Evolutionary conservation across 2,329 filamentous ascomycete species (phyloP).

Genomic region (Monosporascus sp.): DNA sequence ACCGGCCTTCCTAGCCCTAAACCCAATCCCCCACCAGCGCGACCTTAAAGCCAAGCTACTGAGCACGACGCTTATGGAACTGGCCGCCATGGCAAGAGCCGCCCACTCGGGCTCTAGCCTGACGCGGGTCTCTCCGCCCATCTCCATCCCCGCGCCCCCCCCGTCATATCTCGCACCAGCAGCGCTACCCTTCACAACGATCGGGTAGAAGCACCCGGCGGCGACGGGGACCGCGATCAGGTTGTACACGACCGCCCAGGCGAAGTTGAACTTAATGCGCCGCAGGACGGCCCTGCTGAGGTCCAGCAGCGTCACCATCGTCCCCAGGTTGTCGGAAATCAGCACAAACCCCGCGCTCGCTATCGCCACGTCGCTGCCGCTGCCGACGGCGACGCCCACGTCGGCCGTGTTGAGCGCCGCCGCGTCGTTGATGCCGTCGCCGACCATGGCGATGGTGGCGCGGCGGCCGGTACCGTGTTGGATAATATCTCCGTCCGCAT

Average conservation of each 20-base stretch:
- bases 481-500: background rate
- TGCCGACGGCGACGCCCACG: slow-evolving; percentile 78
- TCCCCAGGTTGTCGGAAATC: slow-evolving; percentile 63
- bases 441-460: slow-evolving; percentile 71
- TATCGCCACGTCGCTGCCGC: slow-evolving; percentile 79
- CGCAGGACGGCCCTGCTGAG: slow-evolving; percentile 69
- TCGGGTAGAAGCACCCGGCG: slow-evolving; percentile 68
- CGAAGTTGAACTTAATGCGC: slow-evolving; percentile 79
- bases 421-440: slow-evolving; percentile 85
- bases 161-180: background rate
- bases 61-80: slow-evolving; percentile 80
- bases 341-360: slow-evolving; percentile 78
- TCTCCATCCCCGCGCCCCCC: too few species aligned
- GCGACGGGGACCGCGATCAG: slow-evolving; percentile 71
- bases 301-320: slow-evolving; percentile 67
- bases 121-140: slow-evolving; percentile 40
- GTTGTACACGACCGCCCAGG: slow-evolving; percentile 82
- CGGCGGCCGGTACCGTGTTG: slow-evolving; percentile 24
- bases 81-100: slow-evolving; percentile 85
- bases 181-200: slow-evolving; percentile 34
- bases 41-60: slow-evolving; percentile 71
- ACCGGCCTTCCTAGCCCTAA: slow-evolving; percentile 15
- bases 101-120: slow-evolving; percentile 79
- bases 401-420: slow-evolving; percentile 77
- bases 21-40: slow-evolving; percentile 29